Evolutionary conservation across 371 early-diverging fungal species (phyloP).

Genomic region (Apophysomyces variabilis): DNA sequence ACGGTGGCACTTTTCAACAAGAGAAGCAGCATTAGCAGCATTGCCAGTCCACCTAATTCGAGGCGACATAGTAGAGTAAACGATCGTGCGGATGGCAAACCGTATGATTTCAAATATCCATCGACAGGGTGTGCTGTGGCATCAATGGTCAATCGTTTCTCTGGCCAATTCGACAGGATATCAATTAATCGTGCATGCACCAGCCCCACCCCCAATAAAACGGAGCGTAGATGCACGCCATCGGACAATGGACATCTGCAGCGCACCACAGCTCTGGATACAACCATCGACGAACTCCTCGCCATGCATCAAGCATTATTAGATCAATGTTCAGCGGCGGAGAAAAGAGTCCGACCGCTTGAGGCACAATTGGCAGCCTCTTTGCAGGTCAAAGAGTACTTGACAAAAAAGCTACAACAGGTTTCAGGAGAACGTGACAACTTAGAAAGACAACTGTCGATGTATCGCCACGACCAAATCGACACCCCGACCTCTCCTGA

Average conservation of each 20-base stretch:
- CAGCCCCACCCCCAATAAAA: background rate
- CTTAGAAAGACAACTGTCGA: slow-evolving; percentile 35
- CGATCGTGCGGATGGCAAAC: background rate
- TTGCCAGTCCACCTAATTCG: background rate
- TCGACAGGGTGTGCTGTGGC: background rate
- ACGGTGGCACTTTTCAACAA: slow-evolving; percentile 2
- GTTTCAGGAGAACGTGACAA: slow-evolving; percentile 45
- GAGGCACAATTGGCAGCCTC: slow-evolving; percentile 33
- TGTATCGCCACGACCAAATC: slow-evolving; percentile 21
- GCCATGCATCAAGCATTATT: slow-evolving; percentile 28
- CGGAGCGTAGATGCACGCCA: background rate
- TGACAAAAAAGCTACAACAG: slow-evolving; percentile 46
- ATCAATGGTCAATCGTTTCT: background rate
- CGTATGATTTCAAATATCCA: background rate
- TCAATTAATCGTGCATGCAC: background rate
- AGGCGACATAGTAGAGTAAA: background rate
- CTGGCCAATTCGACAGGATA: background rate
- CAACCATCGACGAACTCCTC: slow-evolving; percentile 28
- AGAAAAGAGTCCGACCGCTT: slow-evolving; percentile 26
- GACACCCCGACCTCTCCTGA: slow-evolving; percentile 30
- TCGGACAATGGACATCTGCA: background rate
- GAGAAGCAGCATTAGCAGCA: background rate
- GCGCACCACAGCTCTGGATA: slow-evolving; percentile 10
- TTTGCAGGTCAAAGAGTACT: slow-evolving; percentile 44
- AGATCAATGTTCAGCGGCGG: slow-evolving; percentile 27